Evolutionary conservation across 2,329 filamentous ascomycete species (phyloP), one percentile per base, ranked within the genome.

Genomic region (Fusarium brevicatenulatum): DNA sequence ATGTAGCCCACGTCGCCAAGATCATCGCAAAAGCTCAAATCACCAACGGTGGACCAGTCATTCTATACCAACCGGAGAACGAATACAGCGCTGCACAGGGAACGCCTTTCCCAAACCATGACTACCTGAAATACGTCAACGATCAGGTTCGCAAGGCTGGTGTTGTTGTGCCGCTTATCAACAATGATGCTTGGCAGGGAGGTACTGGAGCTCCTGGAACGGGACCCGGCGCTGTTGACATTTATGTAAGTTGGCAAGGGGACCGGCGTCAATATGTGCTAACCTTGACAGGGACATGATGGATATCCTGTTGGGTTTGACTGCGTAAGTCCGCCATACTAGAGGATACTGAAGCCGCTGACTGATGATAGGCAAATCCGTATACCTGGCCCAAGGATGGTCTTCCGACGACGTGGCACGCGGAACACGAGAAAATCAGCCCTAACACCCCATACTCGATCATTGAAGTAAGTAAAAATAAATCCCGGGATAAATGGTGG

Each of bases 31-130:
- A 90, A 61, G 90, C 89, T 1, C 93, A 96, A 76, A 95, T 97
- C 76, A 95, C 93, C 3, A 93, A 95, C 58, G 93, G 92, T 1
- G 94, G 94, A 0, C 93, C 93, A 0, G 87, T 97, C 12, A 93
- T 97, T 67, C 83, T 95, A 3, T 87, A 92, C 46, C 94, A 97
- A 79, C 91, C 92, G 0, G 94, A 97, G 79, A 97, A 96, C 70
- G 94, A 96, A 79, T 95, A 95, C 78, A 90, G 88, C 2, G 81
- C 83, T 23, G 85, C 85, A 3, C 81, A 83, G 8, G 83, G 83
- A 5, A 82, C 87, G 7, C 80, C 82, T 1, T 93, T 92, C 72
- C 91, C 91, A 0, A 90, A 94, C 75, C 85, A 86, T 0, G 84
- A 86, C 0, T 96, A 95, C 78, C 90, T 95, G 81, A 86, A 90